Percentiles rank a stretch among this genome's conserved stretches.
phyloP scores from a whole-genome alignment of 768 basidiomycete genomes.

The Rhizopogon salebrosus region DNA sequence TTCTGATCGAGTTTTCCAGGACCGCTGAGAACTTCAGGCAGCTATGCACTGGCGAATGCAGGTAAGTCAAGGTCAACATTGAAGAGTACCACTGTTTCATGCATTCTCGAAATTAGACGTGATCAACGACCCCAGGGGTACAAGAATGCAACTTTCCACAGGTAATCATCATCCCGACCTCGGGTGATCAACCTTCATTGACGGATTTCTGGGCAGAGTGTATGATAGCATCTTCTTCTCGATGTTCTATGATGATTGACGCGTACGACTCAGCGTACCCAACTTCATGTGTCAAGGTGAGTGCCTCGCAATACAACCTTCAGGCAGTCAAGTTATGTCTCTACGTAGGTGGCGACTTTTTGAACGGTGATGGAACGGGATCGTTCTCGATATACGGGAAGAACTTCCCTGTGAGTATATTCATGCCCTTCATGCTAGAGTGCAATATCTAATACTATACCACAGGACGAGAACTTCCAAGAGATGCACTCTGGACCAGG shows the following conservation, averaged over 20 bases:
- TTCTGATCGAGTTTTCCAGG: conserved; percentile 35
- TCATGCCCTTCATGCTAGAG: not conserved
- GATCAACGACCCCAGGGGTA: conserved; percentile 87
- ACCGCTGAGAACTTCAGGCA: conserved; percentile 98
- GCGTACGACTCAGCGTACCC: conserved; percentile 49
- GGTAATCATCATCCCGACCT: conserved; percentile 43
- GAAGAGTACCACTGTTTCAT: conserved; percentile 6
- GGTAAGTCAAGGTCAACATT: conserved; percentile 41
- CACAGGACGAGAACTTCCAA: conserved; percentile 89
- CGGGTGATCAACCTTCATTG: conserved; percentile 1
- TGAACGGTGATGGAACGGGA: conserved; percentile 93
- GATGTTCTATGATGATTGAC: conserved; percentile 9
- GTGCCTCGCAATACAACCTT: conserved; percentile 8
- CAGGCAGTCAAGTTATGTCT: not conserved
- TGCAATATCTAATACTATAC: not conserved
- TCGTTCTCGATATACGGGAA: conserved; percentile 96
- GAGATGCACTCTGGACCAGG: conserved; percentile 87
- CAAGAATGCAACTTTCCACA: conserved; percentile 87
- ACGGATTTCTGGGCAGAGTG: conserved; percentile 52
- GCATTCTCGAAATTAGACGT: conserved; percentile 14
- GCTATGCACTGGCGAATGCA: conserved; percentile 94
- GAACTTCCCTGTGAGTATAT: conserved; percentile 70
- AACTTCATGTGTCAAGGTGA: conserved; percentile 96
- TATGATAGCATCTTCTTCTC: conserved; percentile 29
- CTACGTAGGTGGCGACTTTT: conserved; percentile 79